Base-by-base conservation (phyloP, 2,329 filamentous ascomycete species). In the Ophiostoma quercus region DNA sequence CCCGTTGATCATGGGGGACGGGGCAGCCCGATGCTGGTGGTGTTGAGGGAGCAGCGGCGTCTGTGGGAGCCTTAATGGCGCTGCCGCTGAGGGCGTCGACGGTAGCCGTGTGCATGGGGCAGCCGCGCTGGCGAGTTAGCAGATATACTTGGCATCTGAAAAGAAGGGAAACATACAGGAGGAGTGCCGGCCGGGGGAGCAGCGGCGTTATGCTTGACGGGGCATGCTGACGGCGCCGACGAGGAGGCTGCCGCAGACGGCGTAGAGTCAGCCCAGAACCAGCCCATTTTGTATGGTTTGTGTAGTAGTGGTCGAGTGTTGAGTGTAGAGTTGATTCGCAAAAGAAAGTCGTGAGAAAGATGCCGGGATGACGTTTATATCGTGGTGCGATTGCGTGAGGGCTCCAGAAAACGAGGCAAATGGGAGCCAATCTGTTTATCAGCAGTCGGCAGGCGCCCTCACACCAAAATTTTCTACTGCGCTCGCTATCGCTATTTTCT, bases 231-330 rank as follows among this genome's bases (percentile, higher is more conserved):
- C 14, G 66, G 32, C 32, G 67, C 14, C 9, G 63, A 63, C 12
- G 70, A 7, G 2, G 69, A 29, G 5, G 47, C 43, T 37, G 67
- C 34, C 67, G 72, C 51, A n/a, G 78, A 72, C 25, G 78, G 74
- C 69, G 82, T 76, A 65, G 79, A 72, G 72, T 88, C 86, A 72
- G 85, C 84, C 86, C 86, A 88, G 75, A 88, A 88, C 86, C 86
- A 88, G 74, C 86, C 86, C 86, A 88, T 88, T 70, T 72, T 71
- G 16, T 66, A 34, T 25, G 25, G 39, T 19, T n/a, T 57, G 16
- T 43, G 41, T 25, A 2, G 34, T 14, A 34, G 41, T 47, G 41
- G 16, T 14, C 11, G 16, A 51, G 47, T 51, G 51, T 29, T 25
- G 51, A 12, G 8, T 57, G 14, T 22, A 34, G 7, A 37, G 29